Evolutionary conservation across 2,329 filamentous ascomycete species (phyloP).

Genomic region (Rachicladosporium sp.): DNA sequence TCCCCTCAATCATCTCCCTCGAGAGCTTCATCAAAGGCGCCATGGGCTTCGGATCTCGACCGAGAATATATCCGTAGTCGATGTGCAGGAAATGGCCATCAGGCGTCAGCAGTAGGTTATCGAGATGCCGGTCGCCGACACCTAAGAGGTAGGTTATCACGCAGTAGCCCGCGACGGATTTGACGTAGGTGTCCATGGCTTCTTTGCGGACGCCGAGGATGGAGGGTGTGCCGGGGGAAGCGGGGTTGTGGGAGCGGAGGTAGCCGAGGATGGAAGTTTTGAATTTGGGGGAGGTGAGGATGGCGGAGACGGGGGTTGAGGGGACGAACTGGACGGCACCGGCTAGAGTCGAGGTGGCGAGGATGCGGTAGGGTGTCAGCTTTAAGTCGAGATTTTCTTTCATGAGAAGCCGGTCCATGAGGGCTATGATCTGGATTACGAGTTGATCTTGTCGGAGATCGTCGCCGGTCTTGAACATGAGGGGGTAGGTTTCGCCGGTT

Average conservation of each 20-base stretch:
- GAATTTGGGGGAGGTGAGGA: constrained; percentile 59
- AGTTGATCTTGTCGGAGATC: constrained; percentile 94
- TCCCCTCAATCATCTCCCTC: constrained; percentile 96
- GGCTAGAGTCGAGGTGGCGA: constrained; percentile 79
- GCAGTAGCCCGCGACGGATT: constrained; percentile 93
- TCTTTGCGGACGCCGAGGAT: constrained; percentile 82
- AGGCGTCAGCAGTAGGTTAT: constrained; percentile 83
- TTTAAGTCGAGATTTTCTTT: constrained; percentile 96
- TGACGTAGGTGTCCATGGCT: constrained; percentile 87
- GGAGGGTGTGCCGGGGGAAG: constrained; percentile 58
- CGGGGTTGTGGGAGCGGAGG: constrained; percentile 78
- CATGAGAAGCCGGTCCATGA: constrained; percentile 91
- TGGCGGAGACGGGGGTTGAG: constrained; percentile 64
- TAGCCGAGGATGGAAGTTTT: constrained; percentile 68
- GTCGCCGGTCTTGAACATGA: constrained; percentile 95
- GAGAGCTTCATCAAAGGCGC: constrained; percentile 94
- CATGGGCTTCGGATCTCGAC: constrained; percentile 93
- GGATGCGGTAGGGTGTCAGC: constrained; percentile 87
- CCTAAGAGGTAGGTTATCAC: constrained; percentile 97
- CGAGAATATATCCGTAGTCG: constrained; percentile 96
- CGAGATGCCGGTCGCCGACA: constrained; percentile 88
- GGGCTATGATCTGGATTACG: constrained; percentile 91
- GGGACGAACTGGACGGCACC: constrained; percentile 91
- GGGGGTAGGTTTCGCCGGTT: constrained; percentile 66
- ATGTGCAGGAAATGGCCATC: constrained; percentile 96